Evolutionary conservation across 2,329 filamentous ascomycete genomes (phyloP), one percentile per base, ranked within the genome.

Genomic region (Nemania diffusa): DNA sequence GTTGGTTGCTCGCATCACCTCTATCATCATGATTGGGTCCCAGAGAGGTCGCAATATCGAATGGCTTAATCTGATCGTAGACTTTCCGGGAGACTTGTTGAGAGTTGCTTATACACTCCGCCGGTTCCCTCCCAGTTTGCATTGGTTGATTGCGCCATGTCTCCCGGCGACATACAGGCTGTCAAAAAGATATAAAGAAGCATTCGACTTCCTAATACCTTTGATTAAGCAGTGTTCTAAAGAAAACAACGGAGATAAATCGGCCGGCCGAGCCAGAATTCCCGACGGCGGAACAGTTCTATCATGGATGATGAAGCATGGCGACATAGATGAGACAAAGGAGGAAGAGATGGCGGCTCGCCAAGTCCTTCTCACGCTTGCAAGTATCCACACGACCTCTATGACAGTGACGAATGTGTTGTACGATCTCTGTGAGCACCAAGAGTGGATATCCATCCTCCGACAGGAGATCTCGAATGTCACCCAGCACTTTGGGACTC

Each of bases 91-190:
- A 8, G 65, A 72, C 24, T 53, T 61, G 42, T 71, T 72, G 32
- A 56, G 27, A 8, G 58, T 69, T 0, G 65, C 65, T 0, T 70
- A 72, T 32, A 55, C 57, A 1, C 34, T 73, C 22, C 46, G 65
- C 13, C 62, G 68, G 64, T 69, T 71, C 9, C 71, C 71, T 2
- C 64, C 65, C 1, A 66, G 62, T 62, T 55, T 48, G 5, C 64
- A 69, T 22, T 44, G 37, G 15, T 11, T 71, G 6, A 52, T 69
- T 5, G 68, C 68, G 87, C 85, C 85, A 68, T 75, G 80, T 52
- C 64, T 78, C 62, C 17, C 34, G 1, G 22, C 67, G 13, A 42
- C 63, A 13, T 65, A 57, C 7, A 60, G 66, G 2, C 4, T 65
- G 8, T 34, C 32, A 27, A 29, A 20, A 2, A 26, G 67, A 13